Conservation (phyloP, 2,329 filamentous ascomycete genomes). For the Cyanodermella asteris region DNA sequence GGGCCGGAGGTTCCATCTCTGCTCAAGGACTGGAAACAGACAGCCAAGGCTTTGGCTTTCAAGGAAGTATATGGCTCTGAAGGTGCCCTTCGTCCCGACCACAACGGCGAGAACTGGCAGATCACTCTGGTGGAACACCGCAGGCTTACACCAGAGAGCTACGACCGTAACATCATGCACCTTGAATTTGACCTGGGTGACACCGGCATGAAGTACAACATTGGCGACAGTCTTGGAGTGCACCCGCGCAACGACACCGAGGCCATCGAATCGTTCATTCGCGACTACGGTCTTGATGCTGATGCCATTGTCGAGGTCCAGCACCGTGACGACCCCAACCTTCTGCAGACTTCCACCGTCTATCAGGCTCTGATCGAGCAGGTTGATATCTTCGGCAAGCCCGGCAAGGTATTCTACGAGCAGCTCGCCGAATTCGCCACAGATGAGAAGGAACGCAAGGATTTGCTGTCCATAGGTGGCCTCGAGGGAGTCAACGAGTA, state of each 20-base stretch:
- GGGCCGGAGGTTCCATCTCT: conserved; percentile 45
- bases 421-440: conserved; percentile 64
- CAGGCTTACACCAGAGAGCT: conserved; percentile 64
- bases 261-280: conserved; percentile 67
- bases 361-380: conserved; percentile 85
- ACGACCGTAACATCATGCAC: conserved; percentile 99
- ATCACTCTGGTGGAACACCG: conserved; percentile 91
- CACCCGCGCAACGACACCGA: conserved; percentile 79
- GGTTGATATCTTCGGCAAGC: conserved; percentile 88
- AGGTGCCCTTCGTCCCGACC: conserved; percentile 57
- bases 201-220: conserved; percentile 85
- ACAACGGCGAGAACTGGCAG: conserved; percentile 64
- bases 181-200: conserved; percentile 92
- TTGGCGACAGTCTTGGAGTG: conserved; percentile 89
- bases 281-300: conserved; percentile 65
- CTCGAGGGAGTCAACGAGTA: conserved; percentile 71
- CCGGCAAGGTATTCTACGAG: conserved; percentile 96
- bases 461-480: conserved; percentile 53
- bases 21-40: conserved; percentile 59
- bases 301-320: conserved; percentile 81
- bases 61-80: conserved; percentile 78
- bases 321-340: conserved; percentile 50
- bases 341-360: conserved; percentile 72
- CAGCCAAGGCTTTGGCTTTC: conserved; percentile 73
- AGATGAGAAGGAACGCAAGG: conserved; percentile 62